Evolutionary conservation across 306 rosid genomes (phyloP), one percentile per base, ranked within the genome.

Genomic region (Purshia tridentata): DNA sequence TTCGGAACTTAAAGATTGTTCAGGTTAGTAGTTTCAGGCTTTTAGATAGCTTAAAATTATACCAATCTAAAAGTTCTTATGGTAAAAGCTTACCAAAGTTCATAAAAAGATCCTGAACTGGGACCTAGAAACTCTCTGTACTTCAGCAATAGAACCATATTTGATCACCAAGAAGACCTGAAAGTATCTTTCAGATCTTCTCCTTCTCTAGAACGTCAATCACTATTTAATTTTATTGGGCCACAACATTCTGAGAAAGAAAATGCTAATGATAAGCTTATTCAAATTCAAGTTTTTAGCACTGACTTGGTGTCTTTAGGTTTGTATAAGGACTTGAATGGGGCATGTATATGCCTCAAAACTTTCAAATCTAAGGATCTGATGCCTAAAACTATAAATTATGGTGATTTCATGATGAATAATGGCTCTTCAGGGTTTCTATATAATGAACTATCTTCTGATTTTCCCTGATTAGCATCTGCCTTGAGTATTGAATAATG

Each of bases 1-100:
- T 94, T 81, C 85, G 78, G 77, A 91, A 89, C 84, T 83, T 94
- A 87, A 94, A 86, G 89, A 88, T 87, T 72, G 89, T 91, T 70
- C 79, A 85, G 96, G 98, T 91, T 79, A 73, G 76, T 60, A 67
- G 54, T 62, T 64, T 85, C 71, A 66, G 63, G 11, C 76, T 83
- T 79, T 23, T 39, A 46, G 63, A 57, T 47, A 15, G 53, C 55
- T 57, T 39, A 9, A 11, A 63, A 54, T 66, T 3, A 13, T 62
- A 42, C 57, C 57, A 68, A 55, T 47, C 54, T 60, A 72, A 19
- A 63, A 69, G 77, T 72, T 70, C 72, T 71, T 58, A 7, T 74
- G 64, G 51, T 66, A 77, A 29, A 29, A 52, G 37, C 63, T 19
- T 53, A 8, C 65, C 35, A 29, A 29, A 29, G 35, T 29, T 67